phyloP scores from a whole-genome alignment of 441 rosid genomes.

The Eugenia klotzschiana region DNA sequence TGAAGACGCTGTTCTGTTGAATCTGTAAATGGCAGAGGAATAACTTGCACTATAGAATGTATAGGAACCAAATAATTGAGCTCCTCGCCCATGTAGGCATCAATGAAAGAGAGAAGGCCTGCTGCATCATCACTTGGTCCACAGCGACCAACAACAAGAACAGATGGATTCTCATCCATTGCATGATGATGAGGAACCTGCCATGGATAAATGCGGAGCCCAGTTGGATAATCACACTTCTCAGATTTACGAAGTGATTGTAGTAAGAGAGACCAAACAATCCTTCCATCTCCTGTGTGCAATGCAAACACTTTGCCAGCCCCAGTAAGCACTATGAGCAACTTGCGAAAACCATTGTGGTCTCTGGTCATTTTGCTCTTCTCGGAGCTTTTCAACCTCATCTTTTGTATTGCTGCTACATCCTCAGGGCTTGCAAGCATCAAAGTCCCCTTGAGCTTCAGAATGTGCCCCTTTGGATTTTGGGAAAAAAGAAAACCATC shows the following conservation, averaged over 20 bases:
- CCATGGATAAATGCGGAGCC: slow-evolving; percentile 71
- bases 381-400: slow-evolving; percentile 81
- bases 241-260: slow-evolving; percentile 51
- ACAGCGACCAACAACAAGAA: slow-evolving; percentile 81
- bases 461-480: slow-evolving; percentile 59
- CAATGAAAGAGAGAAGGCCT: slow-evolving; percentile 72
- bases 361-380: slow-evolving; percentile 95
- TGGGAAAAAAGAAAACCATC: background rate
- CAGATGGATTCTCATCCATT: slow-evolving; percentile 85
- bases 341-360: slow-evolving; percentile 94
- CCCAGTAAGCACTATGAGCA: slow-evolving; percentile 72
- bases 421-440: slow-evolving; percentile 97
- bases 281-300: slow-evolving; percentile 94
- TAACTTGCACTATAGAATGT: slow-evolving; percentile 71
- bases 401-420: slow-evolving; percentile 65
- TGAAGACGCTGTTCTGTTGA: slow-evolving; percentile 82
- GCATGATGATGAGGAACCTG: slow-evolving; percentile 98
- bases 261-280: slow-evolving; percentile 78
- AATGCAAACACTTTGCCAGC: slow-evolving; percentile 84
- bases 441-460: slow-evolving; percentile 88
- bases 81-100: slow-evolving; percentile 79
- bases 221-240: slow-evolving; percentile 40
- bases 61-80: slow-evolving; percentile 35
- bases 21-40: slow-evolving; percentile 79
- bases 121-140: slow-evolving; percentile 40